These are phyloP conservation scores for Trapa bicornis DNA, from an alignment of 345 rosid species.

Conservation along the genomic window DNA sequence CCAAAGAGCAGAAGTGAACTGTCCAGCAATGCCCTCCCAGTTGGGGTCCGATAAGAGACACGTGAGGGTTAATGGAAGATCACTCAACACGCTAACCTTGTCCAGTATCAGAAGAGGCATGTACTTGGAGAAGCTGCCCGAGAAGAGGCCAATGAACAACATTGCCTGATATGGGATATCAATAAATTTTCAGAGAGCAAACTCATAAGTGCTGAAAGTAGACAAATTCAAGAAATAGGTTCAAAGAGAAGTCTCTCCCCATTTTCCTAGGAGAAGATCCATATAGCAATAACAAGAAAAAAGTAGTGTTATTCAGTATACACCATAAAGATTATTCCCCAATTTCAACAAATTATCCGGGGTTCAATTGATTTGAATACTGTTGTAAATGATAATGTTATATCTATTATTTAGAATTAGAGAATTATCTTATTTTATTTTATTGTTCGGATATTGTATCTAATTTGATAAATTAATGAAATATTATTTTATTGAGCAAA, in stretches of 20 bases:
- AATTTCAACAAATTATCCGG: too few species aligned
- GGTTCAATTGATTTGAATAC: too few species aligned
- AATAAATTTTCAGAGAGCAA: neutral
- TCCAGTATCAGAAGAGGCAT: slow-evolving; percentile 76
- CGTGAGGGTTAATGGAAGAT: slow-evolving; percentile 59
- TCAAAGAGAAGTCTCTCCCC: neutral
- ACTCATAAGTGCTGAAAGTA: neutral
- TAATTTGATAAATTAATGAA: too few species aligned
- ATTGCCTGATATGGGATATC: slow-evolving; percentile 38
- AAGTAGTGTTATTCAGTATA: too few species aligned
- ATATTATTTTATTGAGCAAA: too few species aligned
- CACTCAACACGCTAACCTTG: slow-evolving; percentile 33
- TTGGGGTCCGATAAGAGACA: slow-evolving; percentile 46
- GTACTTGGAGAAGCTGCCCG: slow-evolving; percentile 73
- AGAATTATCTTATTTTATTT: too few species aligned
- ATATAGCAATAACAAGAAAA: neutral
- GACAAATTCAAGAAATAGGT: neutral
- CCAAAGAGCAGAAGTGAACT: slow-evolving; percentile 38
- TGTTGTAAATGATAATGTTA: too few species aligned
- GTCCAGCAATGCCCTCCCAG: slow-evolving; percentile 49
- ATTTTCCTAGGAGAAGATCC: neutral
- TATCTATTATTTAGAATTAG: too few species aligned
- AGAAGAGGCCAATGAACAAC: slow-evolving; percentile 54
- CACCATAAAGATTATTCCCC: too few species aligned
- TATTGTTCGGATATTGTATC: too few species aligned